phyloP scores from a whole-genome alignment of 768 basidiomycete species.

The Mycena alexandri region DNA sequence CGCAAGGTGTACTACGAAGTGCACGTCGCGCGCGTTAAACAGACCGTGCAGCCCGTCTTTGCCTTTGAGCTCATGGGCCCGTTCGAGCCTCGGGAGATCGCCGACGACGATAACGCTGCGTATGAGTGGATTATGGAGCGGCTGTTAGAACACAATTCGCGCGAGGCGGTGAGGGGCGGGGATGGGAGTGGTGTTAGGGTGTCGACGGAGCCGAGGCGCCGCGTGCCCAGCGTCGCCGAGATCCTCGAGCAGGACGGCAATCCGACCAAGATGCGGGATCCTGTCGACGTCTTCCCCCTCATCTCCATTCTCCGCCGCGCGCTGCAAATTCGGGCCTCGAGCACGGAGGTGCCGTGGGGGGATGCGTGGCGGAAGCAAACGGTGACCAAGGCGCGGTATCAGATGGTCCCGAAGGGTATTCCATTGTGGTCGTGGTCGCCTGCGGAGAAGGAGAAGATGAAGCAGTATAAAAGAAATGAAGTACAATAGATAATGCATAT shows the following conservation, averaged over 20 bases:
- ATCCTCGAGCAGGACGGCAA: slow-evolving; percentile 8
- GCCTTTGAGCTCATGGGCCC: slow-evolving; percentile 25
- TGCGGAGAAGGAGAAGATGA: not conserved
- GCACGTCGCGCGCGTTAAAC: not conserved
- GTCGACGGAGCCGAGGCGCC: not conserved
- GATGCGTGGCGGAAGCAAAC: slow-evolving; percentile 6
- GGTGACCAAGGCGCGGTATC: slow-evolving; percentile 5
- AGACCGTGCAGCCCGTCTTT: not conserved
- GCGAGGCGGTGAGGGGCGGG: not conserved
- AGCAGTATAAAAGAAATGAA: not conserved
- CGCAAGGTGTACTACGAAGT: slow-evolving; percentile 33
- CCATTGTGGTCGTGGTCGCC: slow-evolving; percentile 19
- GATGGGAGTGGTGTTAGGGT: not conserved
- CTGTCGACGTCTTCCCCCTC: slow-evolving; percentile 24
- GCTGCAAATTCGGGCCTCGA: slow-evolving; percentile 1
- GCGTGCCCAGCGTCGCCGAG: slow-evolving; percentile 27
- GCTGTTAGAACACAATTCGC: slow-evolving; percentile 17
- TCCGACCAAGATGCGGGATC: not conserved
- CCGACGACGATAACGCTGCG: not conserved
- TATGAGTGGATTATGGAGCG: slow-evolving; percentile 29
- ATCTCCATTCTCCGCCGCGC: slow-evolving; percentile 21
- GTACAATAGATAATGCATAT: too few relatives aligned
- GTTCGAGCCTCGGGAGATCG: slow-evolving; percentile 10
- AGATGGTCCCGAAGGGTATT: slow-evolving; percentile 25
- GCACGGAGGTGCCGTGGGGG: slow-evolving; percentile 12